Conservation (phyloP, 768 basidiomycete species). For the Lentinula boryana region DNA sequence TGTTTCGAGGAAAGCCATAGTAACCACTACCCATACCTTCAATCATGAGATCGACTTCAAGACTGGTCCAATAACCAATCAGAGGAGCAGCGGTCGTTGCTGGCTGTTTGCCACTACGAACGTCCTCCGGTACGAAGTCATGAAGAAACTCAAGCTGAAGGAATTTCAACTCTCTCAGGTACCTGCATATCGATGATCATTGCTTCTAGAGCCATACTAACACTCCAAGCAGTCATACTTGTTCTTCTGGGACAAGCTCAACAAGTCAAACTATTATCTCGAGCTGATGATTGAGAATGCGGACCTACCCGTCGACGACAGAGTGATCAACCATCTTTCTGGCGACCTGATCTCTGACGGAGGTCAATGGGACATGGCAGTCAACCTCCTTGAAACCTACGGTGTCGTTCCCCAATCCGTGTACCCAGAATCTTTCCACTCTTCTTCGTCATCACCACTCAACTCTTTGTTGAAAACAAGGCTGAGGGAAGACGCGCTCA, state of each 20-base stretch:
- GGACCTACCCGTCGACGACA: conserved; percentile 74
- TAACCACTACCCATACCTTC: conserved; percentile 74
- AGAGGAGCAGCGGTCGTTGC: conserved; percentile 86
- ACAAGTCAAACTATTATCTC: conserved; percentile 90
- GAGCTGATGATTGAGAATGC: conserved; percentile 82
- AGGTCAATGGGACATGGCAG: conserved; percentile 91
- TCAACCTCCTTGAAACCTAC: conserved; percentile 60
- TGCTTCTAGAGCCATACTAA: conserved; percentile 6
- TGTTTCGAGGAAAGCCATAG: conserved; percentile 51
- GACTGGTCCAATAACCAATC: conserved; percentile 79
- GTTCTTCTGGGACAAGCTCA: conserved; percentile 96
- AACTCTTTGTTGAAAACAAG: conserved; percentile 83
- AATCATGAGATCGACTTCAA: conserved; percentile 77
- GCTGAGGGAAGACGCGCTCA: conserved; percentile 85
- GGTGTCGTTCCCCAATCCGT: conserved; percentile 81
- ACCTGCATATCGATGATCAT: conserved; percentile 10
- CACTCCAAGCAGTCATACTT: conserved; percentile 60
- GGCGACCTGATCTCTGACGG: conserved; percentile 81
- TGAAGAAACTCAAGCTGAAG: conserved; percentile 78
- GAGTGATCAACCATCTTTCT: conserved; percentile 74
- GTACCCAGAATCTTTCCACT: conserved; percentile 83
- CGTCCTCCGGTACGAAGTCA: conserved; percentile 74
- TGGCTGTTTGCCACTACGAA: conserved; percentile 96
- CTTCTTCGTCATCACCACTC: conserved; percentile 64
- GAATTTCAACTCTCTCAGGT: conserved; percentile 93